Evolutionary conservation across 2,329 filamentous ascomycete species (phyloP), one percentile per base, ranked within the genome.

Genomic region (Pseudogymnoascus sp.): DNA sequence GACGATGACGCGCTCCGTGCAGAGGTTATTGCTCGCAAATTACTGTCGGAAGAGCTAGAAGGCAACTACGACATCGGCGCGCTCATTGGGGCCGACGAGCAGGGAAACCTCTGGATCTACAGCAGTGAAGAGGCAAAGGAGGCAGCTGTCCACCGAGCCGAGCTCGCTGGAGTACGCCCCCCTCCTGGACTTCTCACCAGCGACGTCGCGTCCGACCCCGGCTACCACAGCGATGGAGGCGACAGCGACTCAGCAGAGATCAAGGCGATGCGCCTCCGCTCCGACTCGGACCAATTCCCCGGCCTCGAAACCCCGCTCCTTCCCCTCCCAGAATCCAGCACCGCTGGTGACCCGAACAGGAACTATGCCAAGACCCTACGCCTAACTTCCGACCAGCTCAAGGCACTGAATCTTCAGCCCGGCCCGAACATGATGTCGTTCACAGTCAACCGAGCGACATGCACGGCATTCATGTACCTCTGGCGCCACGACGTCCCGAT

Each of bases 101-200:
- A 94, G 64, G 94, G 94, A 5, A 99, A 99, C 70, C 81, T 99
- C n/a, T 97, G 94, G 93, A 97, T 99, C 67, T 99, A 99, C 77
- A 94, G 92, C 76, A 97, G 92, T 69, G 92, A 97, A 74, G 92
- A 96, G 71, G 92, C 94, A 25, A 97, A 97, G 72, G 89, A 94
- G 69, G 89, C 90, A 5, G 93, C 93, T 33, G 88, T 88, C 78
- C 87, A 88, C 38, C 80, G 81, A 68, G 79, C 81, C 2, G 76
- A 78, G 1, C 72, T 86, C 64, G 78, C 78, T 27, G 76, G 78
- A 3, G 75, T 87, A 66, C 78, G 76, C 10, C 77, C 76, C n/a
- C 4, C 21, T 15, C 21, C 33, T 27, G 58, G 21, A 3, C 9
- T 59, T 72, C 59, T 72, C 29, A 67, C 65, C 4, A 65, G 64